A percentile compares a stretch with the other conserved stretches of the same genome.
phyloP scores from a whole-genome alignment of 495 filamentous ascomycete species.

The Amphirosellinia nigrospora region DNA sequence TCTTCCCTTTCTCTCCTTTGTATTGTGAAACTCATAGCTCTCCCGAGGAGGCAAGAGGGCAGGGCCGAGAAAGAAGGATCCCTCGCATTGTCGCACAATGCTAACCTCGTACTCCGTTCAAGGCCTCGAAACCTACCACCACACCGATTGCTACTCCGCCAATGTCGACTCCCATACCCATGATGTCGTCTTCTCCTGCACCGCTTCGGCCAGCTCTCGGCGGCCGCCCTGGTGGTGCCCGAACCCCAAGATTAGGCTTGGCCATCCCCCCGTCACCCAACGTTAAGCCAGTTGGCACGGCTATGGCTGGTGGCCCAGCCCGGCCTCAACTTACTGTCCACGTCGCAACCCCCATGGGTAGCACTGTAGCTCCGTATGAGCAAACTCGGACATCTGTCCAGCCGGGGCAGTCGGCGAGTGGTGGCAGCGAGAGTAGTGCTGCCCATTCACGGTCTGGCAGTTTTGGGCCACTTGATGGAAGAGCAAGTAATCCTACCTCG shows the following conservation, averaged over 20 bases:
- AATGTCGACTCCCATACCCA: constrained; percentile 50
- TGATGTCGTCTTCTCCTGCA: constrained; percentile 76
- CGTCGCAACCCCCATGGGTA: constrained; percentile 85
- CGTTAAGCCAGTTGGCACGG: constrained; percentile 68
- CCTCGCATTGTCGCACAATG: constrained; percentile 30
- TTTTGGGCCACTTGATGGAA: constrained; percentile 73
- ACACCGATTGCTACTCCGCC: constrained; percentile 37
- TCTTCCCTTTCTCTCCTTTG: constrained; percentile 6
- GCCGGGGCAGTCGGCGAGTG: constrained; percentile 66
- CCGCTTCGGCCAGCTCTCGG: constrained; percentile 87
- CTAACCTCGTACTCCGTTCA: constrained; percentile 38
- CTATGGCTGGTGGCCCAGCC: constrained; percentile 39
- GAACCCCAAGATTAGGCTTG: constrained; percentile 80
- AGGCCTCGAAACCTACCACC: constrained; percentile 37
- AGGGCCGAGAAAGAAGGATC: not conserved
- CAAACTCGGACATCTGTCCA: constrained; percentile 53
- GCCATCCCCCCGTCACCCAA: constrained; percentile 86
- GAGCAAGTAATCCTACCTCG: constrained; percentile 76
- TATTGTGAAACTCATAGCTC: not conserved
- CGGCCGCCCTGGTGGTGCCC: constrained; percentile 65
- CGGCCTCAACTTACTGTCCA: constrained; percentile 68
- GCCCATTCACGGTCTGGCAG: constrained; percentile 76
- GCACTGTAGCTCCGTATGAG: constrained; percentile 68
- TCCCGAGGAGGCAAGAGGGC: not conserved
- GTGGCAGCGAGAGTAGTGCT: constrained; percentile 69